Evolutionary conservation across 176 grass and related monocot genomes (phyloP), one percentile per base, ranked within the genome.

Genomic region (Carex scoparia): DNA sequence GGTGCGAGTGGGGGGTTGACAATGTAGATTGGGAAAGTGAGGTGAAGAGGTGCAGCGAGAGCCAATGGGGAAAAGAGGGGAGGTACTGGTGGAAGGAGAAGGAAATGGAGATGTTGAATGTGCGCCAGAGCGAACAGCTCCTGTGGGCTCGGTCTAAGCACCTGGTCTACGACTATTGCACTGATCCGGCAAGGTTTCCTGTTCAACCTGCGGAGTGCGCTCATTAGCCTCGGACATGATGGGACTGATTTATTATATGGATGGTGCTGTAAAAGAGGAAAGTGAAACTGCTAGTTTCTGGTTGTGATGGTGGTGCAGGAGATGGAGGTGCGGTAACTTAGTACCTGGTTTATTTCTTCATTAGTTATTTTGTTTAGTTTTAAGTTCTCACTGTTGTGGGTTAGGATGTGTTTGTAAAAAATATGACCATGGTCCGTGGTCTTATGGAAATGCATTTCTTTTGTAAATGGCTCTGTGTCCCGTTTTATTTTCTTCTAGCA

Each of bases 1-100:
- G 93, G 0, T 99, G 96, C 82, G 90, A 81, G 27, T 95, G 93
- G 95, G 88, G 89, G 7, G 42, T 16, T 3, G 80, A 81, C 14
- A 86, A 72, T 70, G 57, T 15, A 0, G 87, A 86, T 81, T 90
- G 66, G 75, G 91, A 69, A 37, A 89, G 79, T 3, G 96, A 95
- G 89, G 69, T 88, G 53, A 59, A 44, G 42, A 91, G 95, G 2
- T 98, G 95, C 79, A 93, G 80, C 30, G 91, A 86, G 51, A 90
- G 83, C 19, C 81, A 79, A 6, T 91, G 87, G 89, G 95, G 95
- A 0, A 98, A 98, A 59, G 95, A 94, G 51, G 95, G 95, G 0
- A 7, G 95, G 8, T 97, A 94, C 83, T 97, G 95, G 95, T 97
- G 95, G 95, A 97, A 97, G 92, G 92, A 97, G 91, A 94, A 93